Conservation (phyloP, 2,329 filamentous ascomycete genomes). For the Sporothrix inflata region DNA sequence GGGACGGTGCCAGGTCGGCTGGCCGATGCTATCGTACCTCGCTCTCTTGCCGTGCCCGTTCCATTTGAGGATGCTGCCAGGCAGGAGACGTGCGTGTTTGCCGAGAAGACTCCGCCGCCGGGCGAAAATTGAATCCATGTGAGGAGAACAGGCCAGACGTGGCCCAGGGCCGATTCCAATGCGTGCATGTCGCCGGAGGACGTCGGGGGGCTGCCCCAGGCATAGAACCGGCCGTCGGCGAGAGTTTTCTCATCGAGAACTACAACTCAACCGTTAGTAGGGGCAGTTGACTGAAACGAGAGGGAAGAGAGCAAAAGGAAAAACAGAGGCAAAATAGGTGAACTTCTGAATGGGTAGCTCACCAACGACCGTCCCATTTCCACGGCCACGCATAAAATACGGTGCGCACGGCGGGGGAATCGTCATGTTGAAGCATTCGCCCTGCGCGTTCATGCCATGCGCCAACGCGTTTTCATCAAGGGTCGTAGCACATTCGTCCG, state of each 20-base stretch:
- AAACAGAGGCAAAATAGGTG: no score
- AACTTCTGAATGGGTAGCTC: neutral
- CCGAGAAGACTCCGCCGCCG: slow-evolving; percentile 10
- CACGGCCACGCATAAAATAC: slow-evolving; percentile 15
- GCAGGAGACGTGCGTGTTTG: slow-evolving; percentile 25
- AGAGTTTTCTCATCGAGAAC: slow-evolving; percentile 20
- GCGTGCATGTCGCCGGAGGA: neutral
- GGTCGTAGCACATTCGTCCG: slow-evolving; percentile 22
- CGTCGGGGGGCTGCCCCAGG: slow-evolving; percentile 22
- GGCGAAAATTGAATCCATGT: slow-evolving; percentile 26
- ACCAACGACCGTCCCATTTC: slow-evolving; percentile 24
- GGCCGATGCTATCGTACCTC: slow-evolving; percentile 10
- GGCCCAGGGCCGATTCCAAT: neutral
- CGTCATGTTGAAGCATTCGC: slow-evolving; percentile 17
- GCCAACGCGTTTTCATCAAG: slow-evolving; percentile 11
- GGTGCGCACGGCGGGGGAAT: slow-evolving; percentile 12
- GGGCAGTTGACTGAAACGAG: neutral
- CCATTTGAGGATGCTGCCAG: slow-evolving; percentile 10
- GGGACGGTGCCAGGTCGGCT: neutral
- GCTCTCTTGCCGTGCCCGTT: slow-evolving; percentile 21
- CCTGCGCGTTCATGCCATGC: slow-evolving; percentile 15
- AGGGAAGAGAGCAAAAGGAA: neutral
- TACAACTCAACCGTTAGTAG: neutral
- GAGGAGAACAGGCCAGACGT: slow-evolving; percentile 26
- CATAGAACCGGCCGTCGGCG: slow-evolving; percentile 23